Evolutionary conservation across 2,329 filamentous ascomycete genomes (phyloP), one percentile per base, ranked within the genome.

Genomic region (Zarea fungicola): DNA sequence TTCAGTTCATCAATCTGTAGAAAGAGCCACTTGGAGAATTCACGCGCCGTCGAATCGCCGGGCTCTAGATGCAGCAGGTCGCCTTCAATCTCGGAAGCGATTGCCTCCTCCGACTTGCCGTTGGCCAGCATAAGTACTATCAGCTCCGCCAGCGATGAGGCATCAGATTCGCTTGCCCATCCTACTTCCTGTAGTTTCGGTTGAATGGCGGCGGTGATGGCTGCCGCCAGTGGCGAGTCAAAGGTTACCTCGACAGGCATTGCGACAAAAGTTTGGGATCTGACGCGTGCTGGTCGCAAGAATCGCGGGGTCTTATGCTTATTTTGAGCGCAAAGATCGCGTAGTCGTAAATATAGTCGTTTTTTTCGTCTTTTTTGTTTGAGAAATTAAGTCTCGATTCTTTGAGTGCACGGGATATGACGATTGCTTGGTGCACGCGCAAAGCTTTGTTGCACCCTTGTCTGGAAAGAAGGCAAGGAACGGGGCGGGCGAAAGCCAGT

Each of bases 81-180:
- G 55, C 84, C 86, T 1, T 91, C 87, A 13, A 99, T 81, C 65
- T 99, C 93, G 36, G 81, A 75, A 9, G 90, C 87, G 56, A 99
- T 92, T 64, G 96, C 86, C 43, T 91, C 83, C 65, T 95, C 85
- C 4, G 87, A 90, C 69, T 96, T 96, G 60, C 91, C 89, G 70
- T 96, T 97, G 54, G 89, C 89, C 26, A 99, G 80, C 92, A 97
- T 96, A 55, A 97, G 81, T 51, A 97, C 86, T 57, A 99, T 93
- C 71, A 97, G 99, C 71, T 99, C 93, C 52, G 90, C 85, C 52
- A 99, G 80, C 31, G 89, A 88, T 21, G 85, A 84, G 66, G 92
- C 89, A 58, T 89, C 86, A 49, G 72, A 71, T 53, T 85, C 87
- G 57, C 85, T 85, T 25, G 86, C 90, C 92, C 93, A 97, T 60